Evolutionary conservation across 2,329 filamentous ascomycete species (phyloP), one percentile per base, ranked within the genome.

Genomic region (Fusarium sp.): DNA sequence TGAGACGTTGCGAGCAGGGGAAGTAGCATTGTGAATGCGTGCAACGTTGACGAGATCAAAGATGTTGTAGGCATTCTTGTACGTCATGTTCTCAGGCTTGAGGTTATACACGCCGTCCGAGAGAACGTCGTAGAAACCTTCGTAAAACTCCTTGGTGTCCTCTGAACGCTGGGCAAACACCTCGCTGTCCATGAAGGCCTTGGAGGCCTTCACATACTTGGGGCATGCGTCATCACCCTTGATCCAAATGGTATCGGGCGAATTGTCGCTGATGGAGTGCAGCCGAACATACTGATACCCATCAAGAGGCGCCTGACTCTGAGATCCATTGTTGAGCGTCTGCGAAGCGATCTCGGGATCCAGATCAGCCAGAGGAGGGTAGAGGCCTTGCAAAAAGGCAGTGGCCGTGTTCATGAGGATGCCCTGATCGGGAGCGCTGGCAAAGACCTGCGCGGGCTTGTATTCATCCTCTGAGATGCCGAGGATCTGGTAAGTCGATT

Each of bases 41-140:
- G 81, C 81, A 8, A 82, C 80, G 54, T 82, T 82, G 59, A 82
- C 70, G 18, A 82, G 77, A 42, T 83, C 81, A n/a, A 81, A 83
- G 52, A 83, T 81, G 59, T 81, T 77, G 67, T 81, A 82, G 22
- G 81, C 81, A 38, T 83, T 81, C 45, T 67, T 74, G 71, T 82
- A 83, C 1, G 78, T 81, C 76, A 83, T 78, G 69, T 82, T 77
- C 54, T 79, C 77, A 0, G 76, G 74, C 60, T 71, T 70, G 47
- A 79, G 66, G 72, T 82, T 79, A 66, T 81, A 82, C 2, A 83
- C 81, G 5, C 74, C 78, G 0, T 77, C 74, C 1, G 71, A 73
- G 9, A 83, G 74, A 2, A 76, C 65, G 13, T 80, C 75, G 54
- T 80, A 80, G 59, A 83, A 78, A 54, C 74, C 68, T 20, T 71